These are phyloP conservation scores for Lasiosphaeria ovina DNA, from an alignment of 495 filamentous ascomycete species.

Conservation along the genomic window DNA sequence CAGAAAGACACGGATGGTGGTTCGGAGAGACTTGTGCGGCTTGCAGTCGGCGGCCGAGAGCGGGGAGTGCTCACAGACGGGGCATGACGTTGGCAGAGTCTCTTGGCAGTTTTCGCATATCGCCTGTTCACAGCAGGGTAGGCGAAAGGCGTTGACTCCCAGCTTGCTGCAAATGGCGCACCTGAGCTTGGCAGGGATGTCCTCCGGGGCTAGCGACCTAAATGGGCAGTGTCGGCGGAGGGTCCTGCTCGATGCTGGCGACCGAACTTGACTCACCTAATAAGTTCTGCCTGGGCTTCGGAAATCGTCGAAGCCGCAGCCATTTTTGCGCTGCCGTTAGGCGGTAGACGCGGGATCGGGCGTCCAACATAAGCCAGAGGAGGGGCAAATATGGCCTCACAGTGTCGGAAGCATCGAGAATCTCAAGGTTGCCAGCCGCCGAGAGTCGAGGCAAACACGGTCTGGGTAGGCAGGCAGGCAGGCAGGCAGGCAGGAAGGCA, in stretches of 20 bases:
- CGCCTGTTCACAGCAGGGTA: constrained; percentile 93
- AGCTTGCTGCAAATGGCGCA: constrained; percentile 91
- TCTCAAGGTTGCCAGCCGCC: not conserved
- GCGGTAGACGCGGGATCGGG: constrained; percentile 8
- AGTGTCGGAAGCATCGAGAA: constrained; percentile 16
- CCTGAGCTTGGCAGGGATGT: constrained; percentile 89
- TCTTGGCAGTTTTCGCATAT: constrained; percentile 88
- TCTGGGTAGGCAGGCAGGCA: no score
- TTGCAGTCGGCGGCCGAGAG: constrained; percentile 83
- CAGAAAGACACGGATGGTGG: constrained; percentile 85
- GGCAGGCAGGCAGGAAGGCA: no score
- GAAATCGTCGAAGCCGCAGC: constrained; percentile 25
- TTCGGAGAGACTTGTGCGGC: constrained; percentile 81
- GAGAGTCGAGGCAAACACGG: not conserved
- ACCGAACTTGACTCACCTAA: constrained; percentile 31
- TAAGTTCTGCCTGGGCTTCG: constrained; percentile 35
- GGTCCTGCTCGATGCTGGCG: not conserved
- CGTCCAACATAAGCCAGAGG: constrained; percentile 9
- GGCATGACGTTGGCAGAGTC: constrained; percentile 75
- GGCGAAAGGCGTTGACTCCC: constrained; percentile 83
- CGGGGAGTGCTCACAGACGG: constrained; percentile 88
- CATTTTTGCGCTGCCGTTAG: constrained; percentile 22
- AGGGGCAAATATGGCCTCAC: constrained; percentile 2
- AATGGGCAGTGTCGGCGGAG: constrained; percentile 21
- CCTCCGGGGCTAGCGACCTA: constrained; percentile 76